Evolutionary conservation across 163 green algal species (phyloP).

Genomic region (Coccomyxa subellipsoidea): DNA sequence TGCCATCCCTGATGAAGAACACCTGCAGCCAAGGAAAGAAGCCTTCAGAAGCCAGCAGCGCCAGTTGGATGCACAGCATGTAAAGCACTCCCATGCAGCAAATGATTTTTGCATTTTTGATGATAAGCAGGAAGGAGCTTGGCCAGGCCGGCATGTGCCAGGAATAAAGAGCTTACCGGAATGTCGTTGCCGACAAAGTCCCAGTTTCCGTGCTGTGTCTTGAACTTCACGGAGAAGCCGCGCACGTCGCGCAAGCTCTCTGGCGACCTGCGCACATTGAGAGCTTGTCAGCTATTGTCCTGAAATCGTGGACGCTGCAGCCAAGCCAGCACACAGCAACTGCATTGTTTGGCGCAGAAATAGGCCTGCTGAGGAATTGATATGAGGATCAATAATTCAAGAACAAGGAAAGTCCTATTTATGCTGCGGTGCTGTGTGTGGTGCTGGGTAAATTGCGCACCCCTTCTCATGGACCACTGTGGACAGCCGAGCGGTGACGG

Average conservation of each 20-base stretch:
- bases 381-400: too few species aligned
- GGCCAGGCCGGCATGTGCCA: neutral
- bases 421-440: too few species aligned
- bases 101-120: too few species aligned
- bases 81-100: too few species aligned
- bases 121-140: too few species aligned
- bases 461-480: slow-evolving; percentile 86
- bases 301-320: too few species aligned
- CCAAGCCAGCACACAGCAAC: too few species aligned
- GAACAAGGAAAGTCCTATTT: too few species aligned
- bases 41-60: too few species aligned
- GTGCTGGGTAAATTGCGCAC: slow-evolving; percentile 29
- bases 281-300: neutral
- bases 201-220: slow-evolving; percentile 42
- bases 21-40: slow-evolving; percentile 32
- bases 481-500: slow-evolving; percentile 88
- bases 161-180: slow-evolving; percentile 26
- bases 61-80: too few species aligned
- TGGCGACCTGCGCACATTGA: slow-evolving; percentile 30
- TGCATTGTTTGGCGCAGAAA: too few species aligned
- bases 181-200: slow-evolving; percentile 83
- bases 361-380: too few species aligned
- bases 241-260: slow-evolving; percentile 92
- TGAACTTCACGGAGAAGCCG: slow-evolving; percentile 95
- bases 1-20: slow-evolving; percentile 96